Conservation (phyloP, 2,329 filamentous ascomycete species). For the Fusarium sp. region DNA sequence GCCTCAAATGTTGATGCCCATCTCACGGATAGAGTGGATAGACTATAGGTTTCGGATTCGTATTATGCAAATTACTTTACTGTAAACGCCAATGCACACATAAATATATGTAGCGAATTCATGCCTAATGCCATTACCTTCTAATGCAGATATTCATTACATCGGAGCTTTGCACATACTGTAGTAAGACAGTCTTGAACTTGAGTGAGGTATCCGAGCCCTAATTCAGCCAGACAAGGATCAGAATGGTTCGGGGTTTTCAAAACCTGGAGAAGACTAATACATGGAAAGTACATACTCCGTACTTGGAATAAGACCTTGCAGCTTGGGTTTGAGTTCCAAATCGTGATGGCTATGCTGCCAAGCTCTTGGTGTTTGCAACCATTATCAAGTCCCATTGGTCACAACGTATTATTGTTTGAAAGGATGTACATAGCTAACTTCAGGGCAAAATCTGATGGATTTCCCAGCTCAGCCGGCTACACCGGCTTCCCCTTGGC, state of each 20-base stretch:
- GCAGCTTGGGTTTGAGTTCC: neutral
- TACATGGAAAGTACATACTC: neutral
- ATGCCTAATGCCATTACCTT: neutral
- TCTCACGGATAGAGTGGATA: neutral
- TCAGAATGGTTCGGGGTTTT: constrained; percentile 7
- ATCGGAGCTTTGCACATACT: neutral
- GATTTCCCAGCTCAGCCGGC: constrained; percentile 11
- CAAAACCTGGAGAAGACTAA: constrained; percentile 27
- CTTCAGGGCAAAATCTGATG: constrained; percentile 18
- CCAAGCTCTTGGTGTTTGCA: constrained; percentile 16
- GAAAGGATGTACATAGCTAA: neutral
- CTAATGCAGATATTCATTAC: neutral
- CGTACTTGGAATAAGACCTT: neutral
- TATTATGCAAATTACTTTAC: neutral
- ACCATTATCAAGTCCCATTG: neutral
- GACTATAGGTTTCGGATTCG: neutral
- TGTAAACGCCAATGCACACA: neutral
- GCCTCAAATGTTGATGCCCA: constrained; percentile 2
- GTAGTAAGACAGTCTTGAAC: neutral
- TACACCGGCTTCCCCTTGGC: constrained; percentile 26
- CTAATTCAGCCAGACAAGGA: constrained; percentile 23
- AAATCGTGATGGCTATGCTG: constrained; percentile 14
- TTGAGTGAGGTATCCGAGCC: constrained; percentile 9
- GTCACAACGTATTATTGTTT: constrained; percentile 6
- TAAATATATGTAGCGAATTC: neutral